These are phyloP conservation scores for Fraxinus sp. DNA, from an alignment of 305 asterid species.

Conservation along the genomic window DNA sequence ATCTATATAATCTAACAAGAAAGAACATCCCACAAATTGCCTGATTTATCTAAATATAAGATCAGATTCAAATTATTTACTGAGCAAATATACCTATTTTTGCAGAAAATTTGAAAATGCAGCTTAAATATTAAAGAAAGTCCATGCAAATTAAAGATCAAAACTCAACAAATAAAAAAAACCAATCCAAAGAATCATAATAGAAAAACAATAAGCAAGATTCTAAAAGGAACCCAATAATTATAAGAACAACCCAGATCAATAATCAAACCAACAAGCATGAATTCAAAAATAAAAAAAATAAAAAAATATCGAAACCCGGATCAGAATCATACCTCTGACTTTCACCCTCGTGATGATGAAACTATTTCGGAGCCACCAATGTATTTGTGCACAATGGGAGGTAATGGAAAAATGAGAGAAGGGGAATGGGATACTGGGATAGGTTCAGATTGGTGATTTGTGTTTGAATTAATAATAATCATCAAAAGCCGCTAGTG, in stretches of 20 bases:
- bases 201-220: neutral
- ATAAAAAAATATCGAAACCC: neutral
- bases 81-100: neutral
- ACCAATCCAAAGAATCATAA: slow-evolving; percentile 1
- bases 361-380: neutral
- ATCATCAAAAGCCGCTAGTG: neutral
- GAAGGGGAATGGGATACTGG: neutral
- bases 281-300: neutral
- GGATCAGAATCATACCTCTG: neutral
- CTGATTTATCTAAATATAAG: neutral
- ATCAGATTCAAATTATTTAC: neutral
- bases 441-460: neutral
- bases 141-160: slow-evolving; percentile 9
- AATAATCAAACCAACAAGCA: neutral
- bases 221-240: neutral
- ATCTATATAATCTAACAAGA: neutral
- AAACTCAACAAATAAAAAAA: neutral
- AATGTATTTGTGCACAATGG: neutral
- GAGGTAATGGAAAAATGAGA: neutral
- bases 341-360: neutral
- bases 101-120: neutral
- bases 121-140: neutral
- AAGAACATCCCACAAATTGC: neutral
- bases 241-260: neutral
- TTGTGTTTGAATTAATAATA: neutral